These are phyloP conservation scores for Zygosaccharomyces bisporus DNA, from an alignment of 805 yeast genomes.

Conservation along the genomic window DNA sequence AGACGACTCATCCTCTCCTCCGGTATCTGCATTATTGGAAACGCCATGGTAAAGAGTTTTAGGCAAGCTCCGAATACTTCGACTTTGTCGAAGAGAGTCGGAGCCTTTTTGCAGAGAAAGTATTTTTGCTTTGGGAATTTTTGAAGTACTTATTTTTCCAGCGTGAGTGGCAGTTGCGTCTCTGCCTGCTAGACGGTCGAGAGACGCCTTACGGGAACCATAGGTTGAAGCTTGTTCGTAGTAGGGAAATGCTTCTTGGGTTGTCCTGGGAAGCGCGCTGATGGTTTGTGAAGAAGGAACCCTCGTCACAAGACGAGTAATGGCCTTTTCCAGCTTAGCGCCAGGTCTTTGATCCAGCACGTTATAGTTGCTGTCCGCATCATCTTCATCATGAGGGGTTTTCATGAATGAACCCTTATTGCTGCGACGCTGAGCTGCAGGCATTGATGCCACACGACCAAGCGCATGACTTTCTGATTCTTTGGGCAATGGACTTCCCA, in stretches of 20 bases:
- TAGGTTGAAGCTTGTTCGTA: conserved; percentile 10
- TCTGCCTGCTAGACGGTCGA: neutral
- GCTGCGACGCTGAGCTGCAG: neutral
- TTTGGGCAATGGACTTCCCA: conserved; percentile 55
- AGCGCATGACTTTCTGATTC: conserved; percentile 12
- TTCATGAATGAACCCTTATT: neutral
- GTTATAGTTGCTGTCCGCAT: conserved; percentile 28
- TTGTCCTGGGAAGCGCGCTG: conserved; percentile 23
- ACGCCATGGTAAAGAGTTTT: neutral
- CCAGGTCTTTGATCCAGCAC: conserved; percentile 37
- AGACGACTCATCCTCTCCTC: neutral
- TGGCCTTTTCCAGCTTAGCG: conserved; percentile 33
- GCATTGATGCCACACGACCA: neutral
- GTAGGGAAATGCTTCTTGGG: conserved; percentile 27
- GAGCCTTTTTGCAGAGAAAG: neutral
- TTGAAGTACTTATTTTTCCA: neutral
- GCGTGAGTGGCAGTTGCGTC: neutral
- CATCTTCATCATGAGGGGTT: conserved; percentile 8
- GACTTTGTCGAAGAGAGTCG: neutral
- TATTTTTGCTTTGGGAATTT: neutral
- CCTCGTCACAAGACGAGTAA: conserved; percentile 26
- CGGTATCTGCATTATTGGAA: neutral
- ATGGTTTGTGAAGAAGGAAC: conserved; percentile 3
- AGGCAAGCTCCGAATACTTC: neutral
- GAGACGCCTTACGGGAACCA: neutral